These are phyloP conservation scores for Gaeumannomyces sp. DNA, from an alignment of 2,329 filamentous ascomycete species.

Conservation along the genomic window DNA sequence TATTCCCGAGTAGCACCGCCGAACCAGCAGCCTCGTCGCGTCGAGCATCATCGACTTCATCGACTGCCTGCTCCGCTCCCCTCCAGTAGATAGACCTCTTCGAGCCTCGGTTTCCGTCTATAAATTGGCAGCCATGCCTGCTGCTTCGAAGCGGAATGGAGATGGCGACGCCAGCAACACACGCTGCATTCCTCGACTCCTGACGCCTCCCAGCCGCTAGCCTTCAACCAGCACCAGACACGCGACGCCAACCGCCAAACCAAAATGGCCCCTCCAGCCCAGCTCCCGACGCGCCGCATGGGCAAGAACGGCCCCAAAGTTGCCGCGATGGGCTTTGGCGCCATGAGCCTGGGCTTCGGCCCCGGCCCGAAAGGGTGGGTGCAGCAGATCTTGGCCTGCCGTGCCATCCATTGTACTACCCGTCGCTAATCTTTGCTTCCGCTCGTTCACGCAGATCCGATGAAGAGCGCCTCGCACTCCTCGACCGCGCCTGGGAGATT, in stretches of 20 bases:
- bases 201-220: background rate
- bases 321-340: conserved; percentile 43
- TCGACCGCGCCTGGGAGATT: conserved; percentile 37
- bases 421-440: too few species aligned
- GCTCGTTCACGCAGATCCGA: conserved; percentile 22
- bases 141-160: background rate
- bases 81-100: too few species aligned
- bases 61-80: too few species aligned
- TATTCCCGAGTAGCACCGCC: too few species aligned
- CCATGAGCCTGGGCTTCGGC: conserved; percentile 40
- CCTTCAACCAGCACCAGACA: background rate
- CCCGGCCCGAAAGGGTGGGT: conserved; percentile 26
- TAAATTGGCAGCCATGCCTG: background rate
- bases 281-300: conserved; percentile 34
- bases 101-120: too few species aligned
- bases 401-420: background rate
- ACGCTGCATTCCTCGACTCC: background rate
- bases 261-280: conserved; percentile 11
- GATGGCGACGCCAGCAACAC: background rate
- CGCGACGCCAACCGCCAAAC: background rate
- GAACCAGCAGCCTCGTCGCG: too few species aligned
- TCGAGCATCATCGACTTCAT: too few species aligned
- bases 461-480: conserved; percentile 34
- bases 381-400: background rate
- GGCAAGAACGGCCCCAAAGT: conserved; percentile 47